Evolutionary conservation across 495 filamentous ascomycete genomes (phyloP), one percentile per base, ranked within the genome.

Genomic region (Penicillium taxi): DNA sequence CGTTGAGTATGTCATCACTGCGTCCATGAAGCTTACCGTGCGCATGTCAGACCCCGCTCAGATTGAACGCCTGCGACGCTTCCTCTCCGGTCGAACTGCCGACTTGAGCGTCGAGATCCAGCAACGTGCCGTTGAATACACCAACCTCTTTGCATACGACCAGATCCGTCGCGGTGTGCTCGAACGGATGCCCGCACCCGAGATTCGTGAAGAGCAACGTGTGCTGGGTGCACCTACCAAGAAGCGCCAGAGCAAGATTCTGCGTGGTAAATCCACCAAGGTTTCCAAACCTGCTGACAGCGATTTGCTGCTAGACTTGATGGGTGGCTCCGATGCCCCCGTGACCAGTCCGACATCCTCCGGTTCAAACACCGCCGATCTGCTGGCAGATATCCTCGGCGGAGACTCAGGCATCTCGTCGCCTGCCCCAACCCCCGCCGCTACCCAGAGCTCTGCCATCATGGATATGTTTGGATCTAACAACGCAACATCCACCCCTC

Each of bases 151-250:
- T 48, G 76, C 75, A 1, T 87, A 84, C 44, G 87, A 98, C 41
- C 74, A 88, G 32, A 83, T 98, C 37, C 80, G 90, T 18, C 73
- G 75, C 27, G 91, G 91, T 32, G 91, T 98, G 8, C 68, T 98
- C 2, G 91, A 98, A 63, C 86, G 88, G 54, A 98, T 98, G 91
- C 91, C 91, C 9, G 76, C 90, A 2, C 91, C 91, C 6, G 89
- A 96, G 56, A 96, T 96, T 48, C 86, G 87, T 35, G 91, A 98
- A 57, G 82, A 89, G 53, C 87, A 88, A 36, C 69, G 90, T 25
- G 86, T 94, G 5, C 66, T 96, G 9, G 86, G 89, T n/a, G 84
- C 90, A 47, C 80, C 85, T 5, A 48, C 60, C 30, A 89, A 84
- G 71, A 93, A 90, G 64, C 73, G 77, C 30, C 79, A 77, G 50